Evolutionary conservation across 306 rosid species (phyloP).

Genomic region (Vigna mungo): DNA sequence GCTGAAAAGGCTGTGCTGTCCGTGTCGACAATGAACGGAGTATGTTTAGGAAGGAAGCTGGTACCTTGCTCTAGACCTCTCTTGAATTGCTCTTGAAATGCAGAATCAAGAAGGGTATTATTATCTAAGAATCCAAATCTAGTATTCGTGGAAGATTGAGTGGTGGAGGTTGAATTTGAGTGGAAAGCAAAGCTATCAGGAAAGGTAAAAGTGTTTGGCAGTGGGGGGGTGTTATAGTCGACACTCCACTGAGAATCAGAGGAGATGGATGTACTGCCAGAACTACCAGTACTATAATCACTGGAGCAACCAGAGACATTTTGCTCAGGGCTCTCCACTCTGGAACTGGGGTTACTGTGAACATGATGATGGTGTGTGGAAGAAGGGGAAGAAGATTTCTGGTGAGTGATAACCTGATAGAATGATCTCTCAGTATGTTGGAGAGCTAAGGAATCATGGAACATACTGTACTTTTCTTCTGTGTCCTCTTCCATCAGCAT

Average conservation of each 20-base stretch:
- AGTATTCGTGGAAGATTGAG: too few relatives aligned
- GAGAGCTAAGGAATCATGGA: slow-evolving; percentile 60
- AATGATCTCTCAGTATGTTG: slow-evolving; percentile 66
- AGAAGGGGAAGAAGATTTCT: slow-evolving; percentile 31
- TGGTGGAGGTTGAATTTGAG: slow-evolving; percentile 32
- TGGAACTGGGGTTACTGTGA: slow-evolving; percentile 1
- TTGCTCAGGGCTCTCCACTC: slow-evolving; percentile 48
- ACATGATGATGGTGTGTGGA: not conserved
- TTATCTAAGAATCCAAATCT: not conserved
- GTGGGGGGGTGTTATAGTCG: slow-evolving; percentile 32
- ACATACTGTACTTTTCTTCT: slow-evolving; percentile 53
- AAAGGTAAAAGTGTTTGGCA: slow-evolving; percentile 38
- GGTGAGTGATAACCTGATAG: slow-evolving; percentile 51
- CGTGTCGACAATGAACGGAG: not conserved
- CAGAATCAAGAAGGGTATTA: not conserved
- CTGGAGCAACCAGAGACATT: slow-evolving; percentile 9
- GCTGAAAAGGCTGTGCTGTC: slow-evolving; percentile 4
- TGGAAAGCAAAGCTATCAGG: slow-evolving; percentile 43
- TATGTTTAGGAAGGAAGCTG: slow-evolving; percentile 1
- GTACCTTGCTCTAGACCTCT: not conserved
- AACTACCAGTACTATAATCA: slow-evolving; percentile 33
- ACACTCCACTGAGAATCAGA: slow-evolving; percentile 27
- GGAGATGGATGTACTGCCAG: slow-evolving; percentile 19
- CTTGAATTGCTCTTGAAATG: not conserved
- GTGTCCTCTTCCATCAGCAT: slow-evolving; percentile 72